Conservation (phyloP, 192 early-diverging fungal genomes). For the Backusella tarrabulga region DNA sequence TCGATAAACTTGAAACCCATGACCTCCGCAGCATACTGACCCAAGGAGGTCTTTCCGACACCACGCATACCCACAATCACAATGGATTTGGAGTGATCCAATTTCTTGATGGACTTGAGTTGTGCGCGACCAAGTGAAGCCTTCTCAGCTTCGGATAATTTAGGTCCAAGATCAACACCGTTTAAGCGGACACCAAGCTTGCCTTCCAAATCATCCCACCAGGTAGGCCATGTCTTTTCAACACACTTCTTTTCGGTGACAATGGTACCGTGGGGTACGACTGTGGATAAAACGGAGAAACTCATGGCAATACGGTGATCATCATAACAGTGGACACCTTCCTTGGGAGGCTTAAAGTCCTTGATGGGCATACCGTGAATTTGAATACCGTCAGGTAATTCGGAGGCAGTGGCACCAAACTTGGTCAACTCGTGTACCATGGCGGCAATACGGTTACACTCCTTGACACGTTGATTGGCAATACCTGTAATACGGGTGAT, state of each 20-base stretch:
- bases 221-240: constrained; percentile 98
- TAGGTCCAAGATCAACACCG: constrained; percentile 53
- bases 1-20: constrained; percentile 83
- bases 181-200: constrained; percentile 64
- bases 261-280: constrained; percentile 67
- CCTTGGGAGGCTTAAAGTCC: constrained; percentile 48
- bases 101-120: constrained; percentile 30
- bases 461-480: constrained; percentile 97
- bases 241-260: constrained; percentile 96
- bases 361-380: constrained; percentile 65
- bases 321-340: constrained; percentile 91
- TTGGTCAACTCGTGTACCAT: constrained; percentile 92
- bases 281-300: constrained; percentile 82
- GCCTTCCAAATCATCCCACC: constrained; percentile 95
- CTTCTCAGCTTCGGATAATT: neutral
- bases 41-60: constrained; percentile 92
- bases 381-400: constrained; percentile 89
- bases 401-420: constrained; percentile 83
- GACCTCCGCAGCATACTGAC: constrained; percentile 64
- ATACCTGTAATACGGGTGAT: constrained; percentile 91
- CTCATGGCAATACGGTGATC: constrained; percentile 99
- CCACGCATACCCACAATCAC: constrained; percentile 99
- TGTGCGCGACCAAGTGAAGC: neutral
- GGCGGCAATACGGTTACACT: constrained; percentile 96
- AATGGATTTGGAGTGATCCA: constrained; percentile 45